These are phyloP conservation scores for Daldinia loculata DNA, from an alignment of 495 filamentous ascomycete genomes.

Conservation along the genomic window DNA sequence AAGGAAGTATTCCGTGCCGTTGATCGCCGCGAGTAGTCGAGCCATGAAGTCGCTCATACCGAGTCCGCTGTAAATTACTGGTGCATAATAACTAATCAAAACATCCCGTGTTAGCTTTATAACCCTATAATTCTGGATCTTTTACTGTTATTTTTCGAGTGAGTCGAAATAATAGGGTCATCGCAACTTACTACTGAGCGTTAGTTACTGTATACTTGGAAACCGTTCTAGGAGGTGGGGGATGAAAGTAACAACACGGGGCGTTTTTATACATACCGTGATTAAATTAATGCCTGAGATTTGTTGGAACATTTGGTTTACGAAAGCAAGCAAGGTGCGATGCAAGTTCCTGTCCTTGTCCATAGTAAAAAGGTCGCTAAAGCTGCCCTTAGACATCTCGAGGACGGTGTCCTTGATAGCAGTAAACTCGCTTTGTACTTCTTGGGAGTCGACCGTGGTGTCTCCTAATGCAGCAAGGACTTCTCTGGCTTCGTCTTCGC, in stretches of 20 bases:
- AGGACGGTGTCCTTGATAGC: conserved; percentile 80
- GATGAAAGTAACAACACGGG: too few species aligned
- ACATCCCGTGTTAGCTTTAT: too few species aligned
- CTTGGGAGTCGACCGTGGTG: conserved; percentile 58
- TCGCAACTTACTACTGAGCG: too few species aligned
- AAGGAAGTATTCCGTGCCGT: conserved; percentile 78
- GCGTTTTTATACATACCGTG: conserved; percentile 45
- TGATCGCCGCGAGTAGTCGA: conserved; percentile 74
- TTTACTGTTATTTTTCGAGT: too few species aligned
- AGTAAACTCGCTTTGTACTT: conserved; percentile 69
- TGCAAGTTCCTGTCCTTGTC: conserved; percentile 77
- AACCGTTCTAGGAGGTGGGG: too few species aligned
- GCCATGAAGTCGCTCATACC: conserved; percentile 60
- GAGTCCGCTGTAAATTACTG: conserved; percentile 70
- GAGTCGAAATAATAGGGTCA: too few species aligned
- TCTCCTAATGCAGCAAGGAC: conserved; percentile 70
- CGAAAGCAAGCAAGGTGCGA: conserved; percentile 72
- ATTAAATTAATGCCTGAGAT: conserved; percentile 81
- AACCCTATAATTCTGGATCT: too few species aligned
- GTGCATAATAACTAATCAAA: conserved; percentile 64
- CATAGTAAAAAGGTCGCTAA: conserved; percentile 76
- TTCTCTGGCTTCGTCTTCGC: conserved; percentile 69
- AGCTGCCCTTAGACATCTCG: conserved; percentile 72
- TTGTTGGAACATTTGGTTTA: conserved; percentile 84
- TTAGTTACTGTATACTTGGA: too few species aligned